A percentile compares a stretch with the other conserved stretches of the same genome.
Evolutionary conservation across 352 stramenopile species (phyloP).

Genomic region (Phytopythium oedochilum): DNA sequence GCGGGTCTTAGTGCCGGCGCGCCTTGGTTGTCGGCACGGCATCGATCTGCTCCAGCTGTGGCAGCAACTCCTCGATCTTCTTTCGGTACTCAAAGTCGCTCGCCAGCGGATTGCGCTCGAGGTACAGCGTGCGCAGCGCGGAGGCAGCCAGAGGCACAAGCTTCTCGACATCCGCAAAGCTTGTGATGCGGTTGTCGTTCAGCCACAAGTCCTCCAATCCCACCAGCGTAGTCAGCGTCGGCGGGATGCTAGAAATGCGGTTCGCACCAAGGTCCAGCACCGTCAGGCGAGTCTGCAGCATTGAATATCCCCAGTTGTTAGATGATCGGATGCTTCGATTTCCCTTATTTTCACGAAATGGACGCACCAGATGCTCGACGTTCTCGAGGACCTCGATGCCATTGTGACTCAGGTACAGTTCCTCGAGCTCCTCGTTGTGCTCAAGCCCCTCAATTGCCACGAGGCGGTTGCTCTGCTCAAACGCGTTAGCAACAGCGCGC

Average conservation of each 20-base stretch:
- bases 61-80: constrained; percentile 86
- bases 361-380: constrained; percentile 61
- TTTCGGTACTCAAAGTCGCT: constrained; percentile 95
- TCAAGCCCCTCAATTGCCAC: constrained; percentile 90
- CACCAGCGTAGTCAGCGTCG: constrained; percentile 28
- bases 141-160: constrained; percentile 64
- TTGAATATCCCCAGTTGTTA: not conserved
- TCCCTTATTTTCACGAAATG: not conserved
- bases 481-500: constrained; percentile 39
- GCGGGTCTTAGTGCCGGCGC: constrained; percentile 13
- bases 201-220: constrained; percentile 77
- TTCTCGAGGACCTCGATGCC: constrained; percentile 89
- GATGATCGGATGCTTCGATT: too few species aligned
- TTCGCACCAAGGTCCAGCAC: constrained; percentile 83
- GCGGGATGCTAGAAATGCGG: constrained; percentile 60
- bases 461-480: constrained; percentile 93
- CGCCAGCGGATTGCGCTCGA: constrained; percentile 95
- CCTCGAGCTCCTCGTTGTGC: constrained; percentile 85
- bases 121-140: constrained; percentile 90
- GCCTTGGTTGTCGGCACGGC: constrained; percentile 70
- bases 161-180: constrained; percentile 59
- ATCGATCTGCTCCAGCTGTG: constrained; percentile 94
- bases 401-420: constrained; percentile 98
- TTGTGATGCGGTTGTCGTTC: constrained; percentile 60
- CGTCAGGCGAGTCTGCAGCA: constrained; percentile 42